These are phyloP conservation scores for Centella asiatica DNA, from an alignment of 129 eudicot genomes.

Conservation along the genomic window DNA sequence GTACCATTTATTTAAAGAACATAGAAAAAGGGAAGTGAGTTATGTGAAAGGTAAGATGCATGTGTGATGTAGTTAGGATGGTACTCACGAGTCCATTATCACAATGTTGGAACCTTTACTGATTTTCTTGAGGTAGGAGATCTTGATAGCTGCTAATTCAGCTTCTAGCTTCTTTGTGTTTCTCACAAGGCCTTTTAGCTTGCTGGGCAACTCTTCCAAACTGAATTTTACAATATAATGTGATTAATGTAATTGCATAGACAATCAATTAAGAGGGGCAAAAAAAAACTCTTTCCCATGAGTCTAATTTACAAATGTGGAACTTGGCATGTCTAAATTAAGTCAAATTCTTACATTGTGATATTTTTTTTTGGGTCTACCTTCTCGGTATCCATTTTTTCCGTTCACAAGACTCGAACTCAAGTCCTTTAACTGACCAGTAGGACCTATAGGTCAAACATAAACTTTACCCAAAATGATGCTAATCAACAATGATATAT, in stretches of 20 bases:
- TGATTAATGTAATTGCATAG: neutral
- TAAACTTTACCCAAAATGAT: neutral
- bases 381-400: too few species aligned
- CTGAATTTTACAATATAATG: slow-evolving; percentile 24
- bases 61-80: neutral
- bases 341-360: too few species aligned
- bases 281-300: neutral
- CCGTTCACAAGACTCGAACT: too few species aligned
- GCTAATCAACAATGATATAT: too few species aligned
- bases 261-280: neutral
- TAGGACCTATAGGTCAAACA: slow-evolving; percentile 3
- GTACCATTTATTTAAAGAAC: neutral
- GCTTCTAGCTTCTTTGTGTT: slow-evolving; percentile 79
- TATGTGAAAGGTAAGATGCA: neutral
- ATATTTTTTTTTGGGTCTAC: too few species aligned
- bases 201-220: slow-evolving; percentile 80
- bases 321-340: too few species aligned
- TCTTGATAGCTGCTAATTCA: slow-evolving; percentile 80
- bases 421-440: too few species aligned
- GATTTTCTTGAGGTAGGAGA: slow-evolving; percentile 82
- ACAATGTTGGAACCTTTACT: slow-evolving; percentile 83
- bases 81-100: slow-evolving; percentile 77
- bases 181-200: slow-evolving; percentile 60
- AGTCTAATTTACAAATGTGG: too few species aligned
- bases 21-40: neutral